Percentiles rank a stretch among this genome's conserved stretches.
Conservation (phyloP, 2,329 filamentous ascomycete species). For the Hyphodiscus sp. region DNA sequence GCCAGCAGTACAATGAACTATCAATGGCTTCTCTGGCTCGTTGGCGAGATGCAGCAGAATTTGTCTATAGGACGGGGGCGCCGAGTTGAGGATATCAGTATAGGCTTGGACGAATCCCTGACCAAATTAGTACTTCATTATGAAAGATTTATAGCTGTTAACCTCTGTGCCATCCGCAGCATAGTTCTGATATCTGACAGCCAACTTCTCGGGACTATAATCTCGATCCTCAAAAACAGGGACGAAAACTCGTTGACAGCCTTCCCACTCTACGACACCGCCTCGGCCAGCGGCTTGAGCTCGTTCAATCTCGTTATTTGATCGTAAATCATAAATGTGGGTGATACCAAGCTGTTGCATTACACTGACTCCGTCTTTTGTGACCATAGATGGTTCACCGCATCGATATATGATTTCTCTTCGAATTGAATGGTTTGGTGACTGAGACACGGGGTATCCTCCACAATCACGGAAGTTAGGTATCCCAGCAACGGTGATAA, state of each 20-base stretch:
- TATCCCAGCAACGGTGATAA: constrained; percentile 48
- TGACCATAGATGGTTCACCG: constrained; percentile 57
- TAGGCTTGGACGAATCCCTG: constrained; percentile 61
- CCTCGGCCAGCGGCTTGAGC: constrained; percentile 30
- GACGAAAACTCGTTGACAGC: constrained; percentile 49
- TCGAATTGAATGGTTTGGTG: constrained; percentile 38
- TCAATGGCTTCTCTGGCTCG: constrained; percentile 40
- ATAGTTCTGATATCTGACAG: constrained; percentile 54
- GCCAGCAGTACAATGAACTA: constrained; percentile 70
- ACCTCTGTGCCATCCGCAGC: constrained; percentile 43
- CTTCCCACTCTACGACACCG: constrained; percentile 41
- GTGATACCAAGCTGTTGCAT: constrained; percentile 53
- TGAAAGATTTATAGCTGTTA: background rate
- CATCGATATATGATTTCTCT: constrained; percentile 57
- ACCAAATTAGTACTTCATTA: constrained; percentile 9
- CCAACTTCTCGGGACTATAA: constrained; percentile 57
- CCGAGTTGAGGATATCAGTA: constrained; percentile 50
- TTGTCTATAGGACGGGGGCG: constrained; percentile 44
- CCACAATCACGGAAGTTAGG: constrained; percentile 65
- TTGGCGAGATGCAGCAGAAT: constrained; percentile 39
- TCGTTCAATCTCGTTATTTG: constrained; percentile 49
- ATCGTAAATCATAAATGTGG: constrained; percentile 64
- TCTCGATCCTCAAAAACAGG: constrained; percentile 59
- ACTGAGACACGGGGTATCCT: constrained; percentile 42
- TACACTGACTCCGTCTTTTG: constrained; percentile 43